A percentile compares a stretch with the other conserved stretches of the same genome.
These are phyloP conservation scores for Phylloporus gajari DNA, from an alignment of 1,284 basidiomycete species.

Conservation along the genomic window DNA sequence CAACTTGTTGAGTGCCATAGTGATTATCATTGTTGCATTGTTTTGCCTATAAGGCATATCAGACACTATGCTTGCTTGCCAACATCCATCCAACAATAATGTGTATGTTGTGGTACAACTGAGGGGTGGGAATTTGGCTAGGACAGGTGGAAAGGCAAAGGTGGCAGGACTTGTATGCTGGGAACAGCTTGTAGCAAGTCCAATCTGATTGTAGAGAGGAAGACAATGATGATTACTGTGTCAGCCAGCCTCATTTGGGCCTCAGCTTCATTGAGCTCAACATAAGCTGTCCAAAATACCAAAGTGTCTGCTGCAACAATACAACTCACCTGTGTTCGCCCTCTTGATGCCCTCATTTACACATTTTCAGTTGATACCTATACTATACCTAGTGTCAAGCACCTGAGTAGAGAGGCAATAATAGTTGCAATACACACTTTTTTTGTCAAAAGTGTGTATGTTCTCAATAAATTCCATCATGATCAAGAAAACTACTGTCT, in stretches of 20 bases:
- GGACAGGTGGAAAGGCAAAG: constrained; percentile 77
- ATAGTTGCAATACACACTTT: too few species aligned
- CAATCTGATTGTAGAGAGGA: constrained; percentile 45
- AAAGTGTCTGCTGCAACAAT: too few species aligned
- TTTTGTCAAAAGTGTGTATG: too few species aligned
- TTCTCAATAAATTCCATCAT: neutral
- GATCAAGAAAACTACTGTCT: neutral
- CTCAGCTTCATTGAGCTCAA: too few species aligned
- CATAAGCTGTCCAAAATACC: too few species aligned
- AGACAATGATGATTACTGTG: constrained; percentile 42
- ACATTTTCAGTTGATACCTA: too few species aligned
- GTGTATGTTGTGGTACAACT: constrained; percentile 53
- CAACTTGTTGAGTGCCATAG: constrained; percentile 75
- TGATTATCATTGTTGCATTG: constrained; percentile 71
- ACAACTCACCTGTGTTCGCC: too few species aligned
- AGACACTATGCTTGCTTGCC: constrained; percentile 69
- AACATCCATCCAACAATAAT: constrained; percentile 66
- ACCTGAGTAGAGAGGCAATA: too few species aligned
- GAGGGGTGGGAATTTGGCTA: constrained; percentile 76
- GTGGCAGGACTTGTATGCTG: constrained; percentile 82
- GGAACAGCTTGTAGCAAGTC: constrained; percentile 76
- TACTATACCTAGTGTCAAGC: too few species aligned
- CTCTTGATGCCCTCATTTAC: too few species aligned
- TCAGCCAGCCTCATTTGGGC: constrained; percentile 5
- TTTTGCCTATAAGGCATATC: constrained; percentile 69